These are phyloP conservation scores for Schizophyllum commune DNA, from an alignment of 1,284 basidiomycete genomes.

Conservation along the genomic window DNA sequence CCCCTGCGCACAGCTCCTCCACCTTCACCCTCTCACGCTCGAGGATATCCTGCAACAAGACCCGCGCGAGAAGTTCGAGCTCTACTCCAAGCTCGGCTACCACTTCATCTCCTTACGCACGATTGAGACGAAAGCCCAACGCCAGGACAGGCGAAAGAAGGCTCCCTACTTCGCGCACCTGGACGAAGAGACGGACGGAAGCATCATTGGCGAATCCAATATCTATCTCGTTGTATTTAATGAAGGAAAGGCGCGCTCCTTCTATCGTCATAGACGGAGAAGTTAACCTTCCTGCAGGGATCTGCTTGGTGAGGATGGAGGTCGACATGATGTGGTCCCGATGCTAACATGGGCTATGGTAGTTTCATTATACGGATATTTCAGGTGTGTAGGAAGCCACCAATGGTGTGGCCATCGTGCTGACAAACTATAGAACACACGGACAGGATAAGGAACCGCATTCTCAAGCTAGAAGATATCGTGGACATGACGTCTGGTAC, in stretches of 20 bases:
- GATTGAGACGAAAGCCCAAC: slow-evolving; percentile 42
- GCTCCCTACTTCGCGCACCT: slow-evolving; percentile 14
- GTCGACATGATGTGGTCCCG: not conserved
- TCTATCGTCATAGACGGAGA: slow-evolving; percentile 1
- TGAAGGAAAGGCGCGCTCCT: slow-evolving; percentile 82
- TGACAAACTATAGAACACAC: slow-evolving; percentile 56
- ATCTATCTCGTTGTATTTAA: slow-evolving; percentile 88
- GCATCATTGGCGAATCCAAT: slow-evolving; percentile 68
- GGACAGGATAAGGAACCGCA: slow-evolving; percentile 68
- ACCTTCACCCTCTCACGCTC: slow-evolving; percentile 88
- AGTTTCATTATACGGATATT: slow-evolving; percentile 94
- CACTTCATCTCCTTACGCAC: slow-evolving; percentile 90
- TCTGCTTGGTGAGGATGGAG: not conserved
- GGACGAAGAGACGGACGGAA: slow-evolving; percentile 25
- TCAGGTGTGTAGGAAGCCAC: slow-evolving; percentile 34
- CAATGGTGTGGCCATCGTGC: not conserved
- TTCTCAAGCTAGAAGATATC: slow-evolving; percentile 51
- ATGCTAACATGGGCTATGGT: slow-evolving; percentile 1
- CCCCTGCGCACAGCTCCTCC: slow-evolving; percentile 52
- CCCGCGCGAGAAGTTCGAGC: slow-evolving; percentile 87
- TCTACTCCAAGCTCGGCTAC: slow-evolving; percentile 86
- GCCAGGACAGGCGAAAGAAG: slow-evolving; percentile 32
- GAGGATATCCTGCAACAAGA: slow-evolving; percentile 97
- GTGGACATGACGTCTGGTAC: slow-evolving; percentile 64
- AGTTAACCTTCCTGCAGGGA: slow-evolving; percentile 2